A percentile compares a stretch with the other conserved stretches of the same genome.
These are phyloP conservation scores for Tetracentron sinense DNA, from an alignment of 164 flowering plant genomes.

Conservation along the genomic window DNA sequence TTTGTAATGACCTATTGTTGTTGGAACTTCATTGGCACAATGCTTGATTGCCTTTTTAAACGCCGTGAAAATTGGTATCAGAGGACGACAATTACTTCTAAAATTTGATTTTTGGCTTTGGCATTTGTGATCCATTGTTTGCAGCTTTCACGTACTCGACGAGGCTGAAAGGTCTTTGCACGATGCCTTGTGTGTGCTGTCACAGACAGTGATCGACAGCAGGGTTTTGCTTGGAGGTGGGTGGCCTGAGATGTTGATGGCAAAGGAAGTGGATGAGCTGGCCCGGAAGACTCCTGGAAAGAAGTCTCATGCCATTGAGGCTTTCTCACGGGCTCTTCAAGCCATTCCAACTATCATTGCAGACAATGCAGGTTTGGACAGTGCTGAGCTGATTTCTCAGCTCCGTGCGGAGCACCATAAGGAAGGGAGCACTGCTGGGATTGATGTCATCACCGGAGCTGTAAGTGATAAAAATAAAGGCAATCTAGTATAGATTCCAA, in stretches of 20 bases:
- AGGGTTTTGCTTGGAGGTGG: conserved; percentile 95
- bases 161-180: conserved; percentile 98
- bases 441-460: conserved; percentile 89
- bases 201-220: conserved; percentile 92
- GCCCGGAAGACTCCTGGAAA: conserved; percentile 95
- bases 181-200: conserved; percentile 94
- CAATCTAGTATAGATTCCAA: not conserved
- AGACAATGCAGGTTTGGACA: conserved; percentile 97
- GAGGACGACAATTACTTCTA: too few relatives aligned
- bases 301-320: conserved; percentile 93
- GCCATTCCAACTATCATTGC: conserved; percentile 93
- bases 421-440: conserved; percentile 75
- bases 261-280: conserved; percentile 90
- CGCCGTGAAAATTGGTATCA: too few relatives aligned
- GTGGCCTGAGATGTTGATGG: conserved; percentile 99
- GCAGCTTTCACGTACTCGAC: conserved; percentile 89
- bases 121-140: conserved; percentile 1
- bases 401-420: conserved; percentile 98
- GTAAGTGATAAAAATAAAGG: conserved; percentile 41
- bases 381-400: conserved; percentile 87
- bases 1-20: not conserved
- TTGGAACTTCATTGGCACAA: not conserved
- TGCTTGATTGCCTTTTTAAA: too few relatives aligned
- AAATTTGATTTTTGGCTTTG: not conserved
- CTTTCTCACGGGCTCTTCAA: conserved; percentile 80